These are phyloP conservation scores for carrot (Daucus carota) DNA, from an alignment of 129 eudicot genomes.

Conservation along the genomic window DH1_v3.0 NC_030382.2:43472501-43473000, in stretches of 20 bases:
- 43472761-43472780: no score
- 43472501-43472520: neutral
- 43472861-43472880: no score
- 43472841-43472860: no score
- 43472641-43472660: conserved; percentile 46
- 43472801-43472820: no score
- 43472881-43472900: no score
- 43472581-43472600: neutral
- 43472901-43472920: conserved; percentile 4
- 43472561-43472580: neutral
- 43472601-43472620: neutral
- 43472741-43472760: no score
- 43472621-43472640: conserved; percentile 15
- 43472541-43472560: neutral
- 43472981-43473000: conserved; percentile 19
- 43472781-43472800: no score
- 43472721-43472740: no score
- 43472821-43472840: no score
- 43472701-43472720: no score
- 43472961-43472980: conserved; percentile 36
- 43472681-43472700: conserved; percentile 37
- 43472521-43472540: neutral
- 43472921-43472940: neutral
- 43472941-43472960: conserved; percentile 46
- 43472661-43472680: conserved; percentile 38